Percentiles rank a stretch among this genome's conserved stretches.
phyloP scores from a whole-genome alignment of 2,329 filamentous ascomycete species.

The Aspergillus jensenii region DNA sequence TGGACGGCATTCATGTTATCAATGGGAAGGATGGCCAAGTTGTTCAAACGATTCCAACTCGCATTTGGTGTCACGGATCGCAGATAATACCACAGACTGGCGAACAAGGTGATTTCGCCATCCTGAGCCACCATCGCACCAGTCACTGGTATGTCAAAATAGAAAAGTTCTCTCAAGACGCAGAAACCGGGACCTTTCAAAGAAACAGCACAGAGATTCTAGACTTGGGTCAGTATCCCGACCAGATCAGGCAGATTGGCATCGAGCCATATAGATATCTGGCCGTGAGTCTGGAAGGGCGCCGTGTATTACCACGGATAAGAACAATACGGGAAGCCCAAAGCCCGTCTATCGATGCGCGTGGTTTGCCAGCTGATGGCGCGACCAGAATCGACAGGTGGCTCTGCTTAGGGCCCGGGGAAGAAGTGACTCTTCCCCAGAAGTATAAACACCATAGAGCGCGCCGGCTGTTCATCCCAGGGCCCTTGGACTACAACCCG shows the following conservation, averaged over 20 bases:
- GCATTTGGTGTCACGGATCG: neutral
- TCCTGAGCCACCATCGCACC: neutral
- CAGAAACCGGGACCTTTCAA: neutral
- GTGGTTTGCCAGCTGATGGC: neutral
- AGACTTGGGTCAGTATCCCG: neutral
- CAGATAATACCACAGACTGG: neutral
- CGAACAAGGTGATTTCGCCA: neutral
- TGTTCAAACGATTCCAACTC: neutral
- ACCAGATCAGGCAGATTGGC: neutral
- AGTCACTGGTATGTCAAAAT: neutral
- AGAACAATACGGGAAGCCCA: neutral
- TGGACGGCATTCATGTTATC: neutral
- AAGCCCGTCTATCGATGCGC: neutral
- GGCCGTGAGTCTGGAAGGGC: neutral
- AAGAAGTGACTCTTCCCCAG: neutral
- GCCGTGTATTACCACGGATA: neutral
- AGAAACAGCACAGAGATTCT: neutral
- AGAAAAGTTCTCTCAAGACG: neutral
- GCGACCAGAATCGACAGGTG: neutral
- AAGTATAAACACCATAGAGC: neutral
- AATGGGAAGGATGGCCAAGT: neutral
- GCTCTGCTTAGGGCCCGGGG: neutral
- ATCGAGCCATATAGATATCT: neutral
- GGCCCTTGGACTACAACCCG: neutral
- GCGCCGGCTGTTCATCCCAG: neutral